phyloP scores from a whole-genome alignment of 164 flowering plant species.

The Piper betle region DNA sequence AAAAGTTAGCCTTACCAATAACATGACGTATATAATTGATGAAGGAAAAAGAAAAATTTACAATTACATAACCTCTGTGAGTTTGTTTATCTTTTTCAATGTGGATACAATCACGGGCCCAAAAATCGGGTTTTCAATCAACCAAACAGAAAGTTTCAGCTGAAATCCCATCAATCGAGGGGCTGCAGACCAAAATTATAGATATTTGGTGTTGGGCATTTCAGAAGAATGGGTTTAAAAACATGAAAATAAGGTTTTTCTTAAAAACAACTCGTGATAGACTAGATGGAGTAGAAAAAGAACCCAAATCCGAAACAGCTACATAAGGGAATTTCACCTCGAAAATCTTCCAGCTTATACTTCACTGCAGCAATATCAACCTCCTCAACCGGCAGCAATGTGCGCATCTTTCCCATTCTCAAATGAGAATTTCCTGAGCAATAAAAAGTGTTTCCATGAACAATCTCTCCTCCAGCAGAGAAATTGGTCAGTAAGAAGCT shows the following conservation, averaged over 20 bases:
- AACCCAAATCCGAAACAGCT: not conserved
- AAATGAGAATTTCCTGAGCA: not conserved
- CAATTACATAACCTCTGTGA: conserved; percentile 28
- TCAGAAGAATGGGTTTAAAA: not conserved
- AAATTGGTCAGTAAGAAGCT: too few species aligned
- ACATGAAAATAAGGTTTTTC: not conserved
- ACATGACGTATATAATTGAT: not conserved
- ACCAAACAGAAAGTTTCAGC: conserved; percentile 46
- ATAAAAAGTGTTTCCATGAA: not conserved
- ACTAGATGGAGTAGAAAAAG: not conserved
- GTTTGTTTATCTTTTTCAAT: conserved; percentile 54
- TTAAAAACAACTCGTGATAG: not conserved
- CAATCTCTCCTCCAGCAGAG: too few species aligned
- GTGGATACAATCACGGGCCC: conserved; percentile 34
- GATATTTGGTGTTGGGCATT: not conserved
- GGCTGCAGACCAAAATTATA: conserved; percentile 25
- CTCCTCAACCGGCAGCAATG: conserved; percentile 44
- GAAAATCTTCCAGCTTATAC: conserved; percentile 31
- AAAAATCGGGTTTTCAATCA: conserved; percentile 42
- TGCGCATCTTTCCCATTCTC: conserved; percentile 19
- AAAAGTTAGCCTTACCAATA: not conserved
- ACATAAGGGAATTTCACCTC: conserved; percentile 18
- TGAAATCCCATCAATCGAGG: conserved; percentile 56
- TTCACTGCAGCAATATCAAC: conserved; percentile 46
- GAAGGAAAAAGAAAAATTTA: not conserved